Conservation (phyloP, 2,329 filamentous ascomycete genomes). For the Colletotrichum aenigma region DNA sequence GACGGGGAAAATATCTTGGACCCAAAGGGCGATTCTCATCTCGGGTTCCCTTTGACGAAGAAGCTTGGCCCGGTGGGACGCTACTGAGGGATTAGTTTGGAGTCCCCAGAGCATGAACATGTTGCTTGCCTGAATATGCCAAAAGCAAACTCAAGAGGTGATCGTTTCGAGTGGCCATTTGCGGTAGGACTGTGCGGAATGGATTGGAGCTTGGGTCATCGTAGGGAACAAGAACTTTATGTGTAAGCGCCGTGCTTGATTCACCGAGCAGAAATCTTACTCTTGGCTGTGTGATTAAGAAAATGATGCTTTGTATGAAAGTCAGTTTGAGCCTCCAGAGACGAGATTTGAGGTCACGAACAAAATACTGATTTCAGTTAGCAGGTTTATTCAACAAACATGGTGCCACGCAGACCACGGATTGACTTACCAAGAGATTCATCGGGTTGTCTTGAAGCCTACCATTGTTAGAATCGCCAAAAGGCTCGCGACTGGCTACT, state of each 20-base stretch:
- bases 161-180: slow-evolving; percentile 70
- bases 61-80: slow-evolving; percentile 80
- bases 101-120: neutral
- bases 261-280: slow-evolving; percentile 35
- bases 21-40: slow-evolving; percentile 80
- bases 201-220: slow-evolving; percentile 58
- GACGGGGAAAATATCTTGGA: slow-evolving; percentile 77
- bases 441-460: slow-evolving; percentile 74
- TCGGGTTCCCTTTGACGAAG: slow-evolving; percentile 75
- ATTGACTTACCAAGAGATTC: slow-evolving; percentile 66
- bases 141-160: slow-evolving; percentile 79
- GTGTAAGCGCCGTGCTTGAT: slow-evolving; percentile 27
- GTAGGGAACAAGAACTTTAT: slow-evolving; percentile 53
- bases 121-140: slow-evolving; percentile 66
- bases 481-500: neutral
- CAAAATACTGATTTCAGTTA: slow-evolving; percentile 49
- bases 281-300: slow-evolving; percentile 79
- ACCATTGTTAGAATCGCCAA: slow-evolving; percentile 39
- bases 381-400: neutral
- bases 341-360: slow-evolving; percentile 29
- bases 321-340: neutral
- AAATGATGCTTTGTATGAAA: slow-evolving; percentile 57
- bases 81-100: slow-evolving; percentile 33
- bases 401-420: neutral
- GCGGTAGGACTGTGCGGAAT: slow-evolving; percentile 52